A percentile compares a stretch with the other conserved stretches of the same genome.
phyloP scores from a whole-genome alignment of 257 asterid genomes.

The Primulina tabacum region DNA sequence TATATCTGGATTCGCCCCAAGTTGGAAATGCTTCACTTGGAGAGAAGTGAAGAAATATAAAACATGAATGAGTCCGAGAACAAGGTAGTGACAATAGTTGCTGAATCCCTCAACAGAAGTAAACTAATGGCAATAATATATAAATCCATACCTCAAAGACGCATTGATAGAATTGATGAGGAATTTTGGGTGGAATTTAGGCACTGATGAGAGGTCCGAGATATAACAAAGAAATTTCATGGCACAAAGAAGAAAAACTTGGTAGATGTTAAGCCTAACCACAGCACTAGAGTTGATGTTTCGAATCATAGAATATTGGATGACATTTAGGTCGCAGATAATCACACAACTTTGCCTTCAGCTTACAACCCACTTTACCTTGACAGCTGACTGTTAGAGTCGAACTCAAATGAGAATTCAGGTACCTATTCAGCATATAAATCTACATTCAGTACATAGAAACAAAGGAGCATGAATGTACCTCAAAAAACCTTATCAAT shows the following conservation, averaged over 20 bases:
- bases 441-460: neutral
- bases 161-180: slow-evolving; percentile 35
- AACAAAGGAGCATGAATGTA: neutral
- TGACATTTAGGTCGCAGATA: slow-evolving; percentile 80
- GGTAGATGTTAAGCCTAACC: slow-evolving; percentile 83
- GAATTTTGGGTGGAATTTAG: slow-evolving; percentile 45
- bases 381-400: slow-evolving; percentile 57
- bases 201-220: slow-evolving; percentile 40
- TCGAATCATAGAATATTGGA: slow-evolving; percentile 74
- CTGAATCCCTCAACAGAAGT: neutral
- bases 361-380: slow-evolving; percentile 47
- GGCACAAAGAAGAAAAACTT: slow-evolving; percentile 71
- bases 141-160: slow-evolving; percentile 55
- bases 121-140: neutral
- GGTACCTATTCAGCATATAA: slow-evolving; percentile 50
- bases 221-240: slow-evolving; percentile 76
- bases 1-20: neutral
- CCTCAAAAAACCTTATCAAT: neutral
- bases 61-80: neutral
- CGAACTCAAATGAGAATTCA: slow-evolving; percentile 55
- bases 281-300: slow-evolving; percentile 73
- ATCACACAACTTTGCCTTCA: slow-evolving; percentile 52
- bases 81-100: neutral
- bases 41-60: neutral
- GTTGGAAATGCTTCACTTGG: neutral